Base-by-base conservation (phyloP, 169 alveolate genomes). In the Miamiensis avidus region DNA sequence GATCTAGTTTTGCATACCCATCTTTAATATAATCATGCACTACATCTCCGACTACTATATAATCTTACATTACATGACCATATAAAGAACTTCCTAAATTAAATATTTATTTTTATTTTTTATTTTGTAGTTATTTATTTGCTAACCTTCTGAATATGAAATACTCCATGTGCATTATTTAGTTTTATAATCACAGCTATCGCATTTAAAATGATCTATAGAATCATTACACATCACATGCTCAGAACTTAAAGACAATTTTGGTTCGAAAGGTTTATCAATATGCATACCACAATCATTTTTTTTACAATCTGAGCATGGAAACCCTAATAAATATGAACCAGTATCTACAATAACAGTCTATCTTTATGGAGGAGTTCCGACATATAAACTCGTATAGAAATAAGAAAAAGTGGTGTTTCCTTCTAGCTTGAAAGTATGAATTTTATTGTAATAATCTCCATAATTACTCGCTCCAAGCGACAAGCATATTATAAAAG, bases 261-360 rank as follows among this genome's bases (percentile, higher is more conserved):
- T 65, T 28, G 65, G 64, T 28, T 79, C 73, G 64, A 49, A 79
- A 4, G 65, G 34, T 4, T 79, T 6, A 79, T 65, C 64, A 26
- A 79, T 32, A 32, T 79, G 84, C 0, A 28, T 30, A 49, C 84
- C 84, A 64, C 84, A 79, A 77, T 34, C 33, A 0, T 28, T 49
- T 65, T 79, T 15, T 49, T 49, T 49, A 79, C 84, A 79, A 1
- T 79, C 32, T 1, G 74, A 49, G 49, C 84, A 79, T 1, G 84
- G 84, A 64, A 79, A 79, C 15, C 76, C 84, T 25, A 79, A 49
- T 29, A 79, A 79, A 64, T 72, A 34, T 29, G 75, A 34, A 16
- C 84, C 84, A 16, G 84, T 79, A 65, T 79, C 84, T 29, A 79
- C 65, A 49, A 79, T 79, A n/a, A 74, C 84, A n/a, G 84, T 79